Base-by-base conservation (phyloP, 371 early-diverging fungal genomes). In the Fennellomyces sp. region DNA sequence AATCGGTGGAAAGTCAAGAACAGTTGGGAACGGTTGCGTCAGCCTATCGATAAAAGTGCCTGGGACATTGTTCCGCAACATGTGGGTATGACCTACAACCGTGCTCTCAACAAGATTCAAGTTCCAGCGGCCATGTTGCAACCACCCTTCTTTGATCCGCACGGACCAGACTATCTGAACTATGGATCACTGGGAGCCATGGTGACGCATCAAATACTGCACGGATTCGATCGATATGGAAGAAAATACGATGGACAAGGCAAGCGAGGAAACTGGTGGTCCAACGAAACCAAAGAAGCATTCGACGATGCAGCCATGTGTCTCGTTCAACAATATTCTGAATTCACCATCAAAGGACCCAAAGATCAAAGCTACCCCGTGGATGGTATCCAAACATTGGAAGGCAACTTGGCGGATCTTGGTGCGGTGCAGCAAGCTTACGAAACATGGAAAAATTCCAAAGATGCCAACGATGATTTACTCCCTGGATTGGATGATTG, bases 331-430 rank as follows among this genome's bases (percentile, higher is more conserved):
- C 89, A 88, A 61, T 90, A 87, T 57, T 66, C 75, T 25, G 72
- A 75, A 4, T 88, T 73, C 55, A 73, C 69, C 2, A 62, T 85
- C 12, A 65, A 65, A 49, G 81, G 68, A 25, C 74, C 70, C 33
- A 72, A 80, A 36, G 85, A 75, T 28, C 60, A 72, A 3, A 56
- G 28, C 17, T 73, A 69, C 31, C 70, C 78, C 36, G 67, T 89
- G 27, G 79, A 88, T 58, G 87, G 89, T 6, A 68, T 78, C 35
- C 64, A 80, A 21, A 92, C 90, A 2, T 64, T 92, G 5, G 81
- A 85, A 15, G 86, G 87, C 60, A 92, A 92, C 58, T 49, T 91
- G 25, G 91, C 93, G 0, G 92, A 91, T 58, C 79, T 82, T 36
- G 89, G 87, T 12, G 92, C 85, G 3, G 48, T 81, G 26, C 69